Evolutionary conservation across 257 asterid genomes (phyloP).

Genomic region (Solanum rostratum): DNA sequence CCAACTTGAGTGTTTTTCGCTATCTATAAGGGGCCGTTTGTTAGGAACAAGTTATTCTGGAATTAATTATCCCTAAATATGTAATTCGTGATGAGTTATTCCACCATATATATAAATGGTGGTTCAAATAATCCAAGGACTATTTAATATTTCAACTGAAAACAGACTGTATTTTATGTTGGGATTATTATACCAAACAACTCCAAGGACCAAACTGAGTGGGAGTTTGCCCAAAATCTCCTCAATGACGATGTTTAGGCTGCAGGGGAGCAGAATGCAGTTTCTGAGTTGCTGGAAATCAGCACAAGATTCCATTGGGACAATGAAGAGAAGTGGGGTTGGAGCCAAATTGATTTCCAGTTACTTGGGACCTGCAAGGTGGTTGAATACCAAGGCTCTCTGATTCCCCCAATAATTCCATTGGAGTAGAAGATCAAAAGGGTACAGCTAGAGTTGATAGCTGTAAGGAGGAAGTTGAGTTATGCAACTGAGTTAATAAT

Average conservation of each 20-base stretch:
- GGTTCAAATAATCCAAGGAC: too few relatives aligned
- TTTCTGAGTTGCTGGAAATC: conserved; percentile 44
- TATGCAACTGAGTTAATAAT: not conserved
- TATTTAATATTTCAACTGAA: too few relatives aligned
- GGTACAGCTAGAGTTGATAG: not conserved
- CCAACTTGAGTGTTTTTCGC: too few relatives aligned
- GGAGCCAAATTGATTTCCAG: conserved; percentile 60
- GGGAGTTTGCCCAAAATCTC: conserved; percentile 72
- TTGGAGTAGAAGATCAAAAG: not conserved
- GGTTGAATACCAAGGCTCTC: conserved; percentile 56
- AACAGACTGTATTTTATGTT: too few relatives aligned
- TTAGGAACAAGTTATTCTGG: too few relatives aligned
- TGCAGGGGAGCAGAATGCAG: conserved; percentile 15
- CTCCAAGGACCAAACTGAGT: conserved; percentile 66
- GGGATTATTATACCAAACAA: too few relatives aligned
- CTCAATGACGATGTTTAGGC: conserved; percentile 33
- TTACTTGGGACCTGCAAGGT: conserved; percentile 66
- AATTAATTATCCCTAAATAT: too few relatives aligned
- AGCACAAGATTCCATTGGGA: conserved; percentile 78
- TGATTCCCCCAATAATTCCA: not conserved
- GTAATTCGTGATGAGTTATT: too few relatives aligned
- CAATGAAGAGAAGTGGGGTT: conserved; percentile 49
- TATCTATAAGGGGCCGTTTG: too few relatives aligned
- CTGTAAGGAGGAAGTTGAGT: not conserved
- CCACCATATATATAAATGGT: too few relatives aligned